A percentile compares a stretch with the other conserved stretches of the same genome.
Conservation (phyloP, 2,329 filamentous ascomycete species). For the Epichloe aotearoae region DNA sequence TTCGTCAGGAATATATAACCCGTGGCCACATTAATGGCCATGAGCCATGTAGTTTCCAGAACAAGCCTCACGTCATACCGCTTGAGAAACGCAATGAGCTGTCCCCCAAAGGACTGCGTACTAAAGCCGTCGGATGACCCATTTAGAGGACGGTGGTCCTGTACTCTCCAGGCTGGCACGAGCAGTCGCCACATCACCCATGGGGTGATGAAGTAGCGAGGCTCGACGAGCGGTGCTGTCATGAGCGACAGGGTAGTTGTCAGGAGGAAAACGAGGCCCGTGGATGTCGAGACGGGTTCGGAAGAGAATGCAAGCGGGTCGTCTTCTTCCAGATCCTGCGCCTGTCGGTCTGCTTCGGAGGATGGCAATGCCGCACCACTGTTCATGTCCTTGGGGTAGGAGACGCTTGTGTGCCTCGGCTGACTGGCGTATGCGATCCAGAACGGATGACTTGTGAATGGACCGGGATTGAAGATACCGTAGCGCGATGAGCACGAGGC, state of each 20-base stretch:
- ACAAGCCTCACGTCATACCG: slow-evolving; percentile 33
- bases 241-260: slow-evolving; percentile 67
- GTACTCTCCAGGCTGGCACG: slow-evolving; percentile 40
- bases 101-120: background rate
- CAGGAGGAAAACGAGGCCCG: slow-evolving; percentile 44
- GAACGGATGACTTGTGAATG: slow-evolving; percentile 19
- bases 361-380: background rate
- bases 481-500: background rate
- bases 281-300: slow-evolving; percentile 31
- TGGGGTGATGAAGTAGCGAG: slow-evolving; percentile 88
- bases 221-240: slow-evolving; percentile 85
- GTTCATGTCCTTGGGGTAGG: slow-evolving; percentile 6
- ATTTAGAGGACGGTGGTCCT: slow-evolving; percentile 8
- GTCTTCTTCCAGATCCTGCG: slow-evolving; percentile 10
- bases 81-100: slow-evolving; percentile 5
- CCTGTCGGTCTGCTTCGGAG: slow-evolving; percentile 1
- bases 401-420: slow-evolving; percentile 6
- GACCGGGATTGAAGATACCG: background rate
- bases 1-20: slow-evolving; percentile 58
- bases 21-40: slow-evolving; percentile 49
- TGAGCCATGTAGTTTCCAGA: slow-evolving; percentile 56
- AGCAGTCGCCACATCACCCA: slow-evolving; percentile 89
- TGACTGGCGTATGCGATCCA: slow-evolving; percentile 2
- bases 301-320: slow-evolving; percentile 16
- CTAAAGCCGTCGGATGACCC: background rate